Evolutionary conservation across 371 early-diverging fungal genomes (phyloP), one percentile per base, ranked within the genome.

Genomic region (Gilbertella persicaria): DNA sequence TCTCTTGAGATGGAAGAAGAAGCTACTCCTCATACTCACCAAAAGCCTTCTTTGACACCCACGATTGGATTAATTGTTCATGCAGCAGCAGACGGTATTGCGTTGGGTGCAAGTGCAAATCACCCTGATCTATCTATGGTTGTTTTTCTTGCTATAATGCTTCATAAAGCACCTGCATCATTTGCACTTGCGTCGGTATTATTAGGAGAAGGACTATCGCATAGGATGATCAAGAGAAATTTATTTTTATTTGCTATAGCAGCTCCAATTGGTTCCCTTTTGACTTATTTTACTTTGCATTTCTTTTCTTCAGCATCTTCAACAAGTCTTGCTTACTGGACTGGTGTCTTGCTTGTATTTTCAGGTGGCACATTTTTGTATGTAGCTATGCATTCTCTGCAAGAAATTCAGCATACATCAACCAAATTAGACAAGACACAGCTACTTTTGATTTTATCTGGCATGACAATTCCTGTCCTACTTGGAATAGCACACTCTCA

Each of bases 91-190:
- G 97, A 97, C 65, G 97, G 97, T 2, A 88, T 97, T 48, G 96
- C 96, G 0, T 64, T 97, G 45, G 97, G 97, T 19, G 96, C 96
- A 0, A 78, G 88, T 0, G 76, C 80, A 1, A 65, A 65, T 0
- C 72, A 80, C 35, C 88, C 86, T 5, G 71, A 82, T 8, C 70
- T 97, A 8, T 92, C 90, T n/a, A 70, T 93, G 45, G 86, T 95
- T 7, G 91, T 97, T 6, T 97, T 96, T 58, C 50, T 95, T 25
- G 97, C 97, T n/a, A 91, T 97, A 55, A 87, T 95, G 83, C 80
- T 97, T 25, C 97, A 97, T 84, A 97, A 97, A 67, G 95, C 93
- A 1, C 96, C 97, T 4, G 85, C 93, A 3, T 93, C 97, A 0
- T 93, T 97, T 71, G 96, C 94, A 0, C 78, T 95, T 9, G 79